Evolutionary conservation across 345 rosid species (phyloP), one percentile per base, ranked within the genome.

Genomic region (Arabis alpina): DNA sequence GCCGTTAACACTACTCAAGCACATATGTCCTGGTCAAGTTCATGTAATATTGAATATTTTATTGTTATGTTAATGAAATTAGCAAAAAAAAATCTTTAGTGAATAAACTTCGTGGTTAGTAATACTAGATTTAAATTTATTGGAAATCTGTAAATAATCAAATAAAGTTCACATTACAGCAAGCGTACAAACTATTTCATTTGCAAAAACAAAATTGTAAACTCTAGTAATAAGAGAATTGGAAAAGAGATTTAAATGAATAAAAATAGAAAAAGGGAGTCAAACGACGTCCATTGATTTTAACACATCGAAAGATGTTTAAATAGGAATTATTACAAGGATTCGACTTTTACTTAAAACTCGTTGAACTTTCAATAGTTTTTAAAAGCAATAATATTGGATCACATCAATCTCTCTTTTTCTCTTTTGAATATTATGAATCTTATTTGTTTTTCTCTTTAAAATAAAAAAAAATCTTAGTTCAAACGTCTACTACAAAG

Each of bases 281-380:
- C 34, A 68, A 59, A 66, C 68, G 64, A 36, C 45, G 74, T 61
- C 56, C 44, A 44, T 11, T n/a, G 16, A 1, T 48, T 48, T 28
- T 48, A 30, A 57, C 23, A 39, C 44, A 57, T 30, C 9, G 10
- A 41, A 23, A 44, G 11, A 44, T 11, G 57, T 54, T 52, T 60
- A 47, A 68, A 62, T 37, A 62, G 8, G 2, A 1, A 55, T 62
- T n/a, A 54, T 55, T 28, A 68, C 67, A 69, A 75, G 65, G 47
- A 61, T 40, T 62, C 70, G 5, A 54, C 70, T 75, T 36, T 54
- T 68, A 54, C 27, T 47, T 68, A 16, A 40, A 58, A 53, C 78
- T 68, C 74, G 69, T 75, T 75, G 65, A 75, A 75, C 41, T 49
- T 41, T 13, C 32, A 75, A 61, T 69, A 60, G 53, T 62, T 52